Evolutionary conservation across 805 yeast species (phyloP).

Genomic region (Barnettozyma populi): DNA sequence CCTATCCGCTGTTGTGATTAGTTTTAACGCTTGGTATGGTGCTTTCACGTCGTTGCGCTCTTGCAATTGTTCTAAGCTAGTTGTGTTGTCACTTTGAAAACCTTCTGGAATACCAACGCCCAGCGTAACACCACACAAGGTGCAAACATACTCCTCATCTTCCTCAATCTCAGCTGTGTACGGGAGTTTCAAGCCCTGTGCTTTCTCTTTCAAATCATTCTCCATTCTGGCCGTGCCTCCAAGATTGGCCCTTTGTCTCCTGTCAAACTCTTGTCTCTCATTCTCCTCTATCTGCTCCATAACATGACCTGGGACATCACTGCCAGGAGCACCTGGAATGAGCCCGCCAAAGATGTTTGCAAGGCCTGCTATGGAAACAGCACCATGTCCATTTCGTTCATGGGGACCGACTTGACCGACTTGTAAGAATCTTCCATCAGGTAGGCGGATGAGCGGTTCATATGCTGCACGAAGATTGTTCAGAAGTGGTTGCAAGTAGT

Average conservation of each 20-base stretch:
- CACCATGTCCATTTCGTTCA: neutral
- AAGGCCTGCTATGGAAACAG: neutral
- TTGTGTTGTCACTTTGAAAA: slow-evolving; percentile 30
- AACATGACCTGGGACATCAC: slow-evolving; percentile 11
- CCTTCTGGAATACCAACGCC: slow-evolving; percentile 67
- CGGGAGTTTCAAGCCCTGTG: slow-evolving; percentile 9
- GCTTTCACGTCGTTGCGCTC: slow-evolving; percentile 40
- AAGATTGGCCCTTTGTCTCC: slow-evolving; percentile 10
- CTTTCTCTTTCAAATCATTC: neutral
- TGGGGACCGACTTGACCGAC: neutral
- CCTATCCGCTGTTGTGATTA: slow-evolving; percentile 48
- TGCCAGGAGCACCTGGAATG: neutral
- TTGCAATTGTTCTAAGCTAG: slow-evolving; percentile 27
- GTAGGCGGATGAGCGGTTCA: neutral
- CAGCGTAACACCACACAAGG: slow-evolving; percentile 64
- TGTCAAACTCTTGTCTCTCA: slow-evolving; percentile 16
- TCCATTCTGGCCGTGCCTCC: slow-evolving; percentile 2
- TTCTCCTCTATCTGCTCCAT: slow-evolving; percentile 15
- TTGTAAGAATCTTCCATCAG: neutral
- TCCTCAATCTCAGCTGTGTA: slow-evolving; percentile 26
- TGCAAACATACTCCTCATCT: slow-evolving; percentile 45
- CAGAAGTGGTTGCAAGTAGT: neutral
- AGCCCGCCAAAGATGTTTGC: neutral
- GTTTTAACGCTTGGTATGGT: slow-evolving; percentile 56
- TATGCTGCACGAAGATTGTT: neutral